Base-by-base conservation (phyloP, 2,329 filamentous ascomycete genomes). In the Talaromyces islandicus region DNA sequence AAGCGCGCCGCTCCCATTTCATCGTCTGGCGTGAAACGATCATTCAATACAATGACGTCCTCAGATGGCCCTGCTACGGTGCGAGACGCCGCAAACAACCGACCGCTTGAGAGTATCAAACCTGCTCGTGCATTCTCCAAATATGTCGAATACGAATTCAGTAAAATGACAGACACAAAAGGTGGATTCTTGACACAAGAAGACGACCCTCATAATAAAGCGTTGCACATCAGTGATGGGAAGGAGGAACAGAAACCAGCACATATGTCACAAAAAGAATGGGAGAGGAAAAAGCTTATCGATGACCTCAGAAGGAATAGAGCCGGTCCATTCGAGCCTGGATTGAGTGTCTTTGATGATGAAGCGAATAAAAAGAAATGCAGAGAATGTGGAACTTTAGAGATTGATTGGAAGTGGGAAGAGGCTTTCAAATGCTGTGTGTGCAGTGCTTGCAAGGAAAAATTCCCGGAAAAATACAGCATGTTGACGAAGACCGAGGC, bases 131-230 rank as follows among this genome's bases (percentile, higher is more conserved):
- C 95, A 70, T 97, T 97, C 67, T 86, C 90, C 62, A 93, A 94
- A 73, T 97, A 89, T 72, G 92, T 99, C 70, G 94, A 99, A 71
- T 97, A 97, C 77, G 94, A 99, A 74, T 94, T 99, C 77, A 93
- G 90, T 71, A 89, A 93, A 77, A 97, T 99, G 92, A 95, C 89
- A 7, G 94, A 99, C 73, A 97, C 93, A 0, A 97, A 97, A 71
- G 94, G 94, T 63, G 94, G 94, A 0, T 99, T 99, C 75, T 77
- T 99, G 65, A 90, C 88, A n/a, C 83, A 85, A 0, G 90, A 93
- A 63, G 94, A 99, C 70, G 94, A 99, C 74, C 94, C 94, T 0
- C 86, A 88, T 71, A 96, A 96, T 71, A 88, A 88, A 66, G 90
- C 88, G 9, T 80, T 93, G 68, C 85, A 87, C 67, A 81, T 78